Conservation (phyloP, 139 green algal species). For the Chlamydomonas sphaeroides region DNA sequence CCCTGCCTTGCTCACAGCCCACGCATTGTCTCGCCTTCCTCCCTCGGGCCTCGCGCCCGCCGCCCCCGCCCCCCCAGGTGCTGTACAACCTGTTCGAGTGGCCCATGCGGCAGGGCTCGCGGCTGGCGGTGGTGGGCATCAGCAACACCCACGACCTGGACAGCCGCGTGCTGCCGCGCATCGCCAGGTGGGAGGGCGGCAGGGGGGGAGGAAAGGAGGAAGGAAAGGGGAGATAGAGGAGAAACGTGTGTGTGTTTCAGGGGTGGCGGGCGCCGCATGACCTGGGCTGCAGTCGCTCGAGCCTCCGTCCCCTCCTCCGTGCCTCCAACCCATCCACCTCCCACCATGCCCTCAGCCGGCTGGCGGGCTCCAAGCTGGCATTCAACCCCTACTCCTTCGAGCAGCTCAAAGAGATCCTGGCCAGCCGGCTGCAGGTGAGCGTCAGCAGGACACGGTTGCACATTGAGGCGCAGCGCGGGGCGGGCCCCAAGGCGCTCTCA, state of each 20-base stretch:
- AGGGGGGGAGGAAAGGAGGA: not conserved
- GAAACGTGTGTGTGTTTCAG: not conserved
- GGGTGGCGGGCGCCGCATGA: too few species aligned
- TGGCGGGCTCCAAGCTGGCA: constrained; percentile 71
- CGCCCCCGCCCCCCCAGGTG: constrained; percentile 60
- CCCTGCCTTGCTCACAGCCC: too few species aligned
- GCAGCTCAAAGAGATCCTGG: constrained; percentile 84
- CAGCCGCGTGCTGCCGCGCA: constrained; percentile 91
- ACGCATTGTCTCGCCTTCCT: too few species aligned
- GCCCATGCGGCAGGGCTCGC: constrained; percentile 70
- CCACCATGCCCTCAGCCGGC: constrained; percentile 46
- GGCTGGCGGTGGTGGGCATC: constrained; percentile 91
- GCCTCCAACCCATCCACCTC: not conserved
- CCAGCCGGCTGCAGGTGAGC: constrained; percentile 64
- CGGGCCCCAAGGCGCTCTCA: too few species aligned
- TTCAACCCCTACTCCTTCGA: constrained; percentile 84
- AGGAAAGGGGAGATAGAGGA: not conserved
- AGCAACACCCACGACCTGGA: constrained; percentile 99
- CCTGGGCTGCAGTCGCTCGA: too few species aligned
- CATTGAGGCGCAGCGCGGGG: constrained; percentile 73
- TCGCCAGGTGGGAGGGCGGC: constrained; percentile 61
- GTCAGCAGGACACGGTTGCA: too few species aligned
- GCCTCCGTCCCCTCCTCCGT: not conserved
- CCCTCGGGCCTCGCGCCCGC: too few species aligned
- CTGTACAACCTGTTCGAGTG: constrained; percentile 99